Evolutionary conservation across 2,329 filamentous ascomycete species (phyloP).

Genomic region (Boeremia exigua): DNA sequence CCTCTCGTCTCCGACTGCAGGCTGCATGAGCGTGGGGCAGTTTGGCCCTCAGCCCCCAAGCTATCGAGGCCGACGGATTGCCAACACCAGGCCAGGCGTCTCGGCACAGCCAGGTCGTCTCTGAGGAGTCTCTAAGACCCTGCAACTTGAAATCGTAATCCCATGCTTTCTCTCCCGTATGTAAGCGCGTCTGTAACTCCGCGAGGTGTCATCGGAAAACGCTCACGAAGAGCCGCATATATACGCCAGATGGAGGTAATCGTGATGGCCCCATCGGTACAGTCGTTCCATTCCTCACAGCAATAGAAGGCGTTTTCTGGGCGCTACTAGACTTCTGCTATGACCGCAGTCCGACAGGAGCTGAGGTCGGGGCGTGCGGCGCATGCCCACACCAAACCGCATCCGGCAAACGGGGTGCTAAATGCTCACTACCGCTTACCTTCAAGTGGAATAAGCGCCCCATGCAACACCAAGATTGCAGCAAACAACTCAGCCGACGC

Average conservation of each 20-base stretch:
- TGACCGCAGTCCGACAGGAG: constrained; percentile 17
- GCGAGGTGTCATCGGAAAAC: neutral
- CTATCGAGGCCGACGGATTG: neutral
- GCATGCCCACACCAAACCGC: constrained; percentile 24
- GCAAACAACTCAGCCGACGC: constrained; percentile 20
- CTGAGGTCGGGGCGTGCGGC: constrained; percentile 16
- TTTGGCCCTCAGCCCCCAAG: neutral
- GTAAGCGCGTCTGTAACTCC: neutral
- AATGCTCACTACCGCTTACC: constrained; percentile 15
- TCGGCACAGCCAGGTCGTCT: neutral
- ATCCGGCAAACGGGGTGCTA: constrained; percentile 14
- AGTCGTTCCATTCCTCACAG: neutral
- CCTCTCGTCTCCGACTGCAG: constrained; percentile 4
- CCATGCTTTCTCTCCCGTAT: neutral
- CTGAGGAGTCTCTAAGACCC: neutral
- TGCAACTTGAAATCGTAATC: neutral
- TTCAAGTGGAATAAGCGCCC: constrained; percentile 25
- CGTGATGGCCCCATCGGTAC: neutral
- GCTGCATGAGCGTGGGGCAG: constrained; percentile 2
- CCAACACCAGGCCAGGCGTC: neutral
- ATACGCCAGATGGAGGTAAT: neutral
- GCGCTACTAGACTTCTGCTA: constrained; percentile 19
- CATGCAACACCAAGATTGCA: constrained; percentile 23
- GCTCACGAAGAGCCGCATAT: neutral
- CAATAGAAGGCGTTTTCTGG: constrained; percentile 7